These are phyloP conservation scores for Ogataea naganishii DNA, from an alignment of 805 yeast species.

Conservation along the genomic window DNA sequence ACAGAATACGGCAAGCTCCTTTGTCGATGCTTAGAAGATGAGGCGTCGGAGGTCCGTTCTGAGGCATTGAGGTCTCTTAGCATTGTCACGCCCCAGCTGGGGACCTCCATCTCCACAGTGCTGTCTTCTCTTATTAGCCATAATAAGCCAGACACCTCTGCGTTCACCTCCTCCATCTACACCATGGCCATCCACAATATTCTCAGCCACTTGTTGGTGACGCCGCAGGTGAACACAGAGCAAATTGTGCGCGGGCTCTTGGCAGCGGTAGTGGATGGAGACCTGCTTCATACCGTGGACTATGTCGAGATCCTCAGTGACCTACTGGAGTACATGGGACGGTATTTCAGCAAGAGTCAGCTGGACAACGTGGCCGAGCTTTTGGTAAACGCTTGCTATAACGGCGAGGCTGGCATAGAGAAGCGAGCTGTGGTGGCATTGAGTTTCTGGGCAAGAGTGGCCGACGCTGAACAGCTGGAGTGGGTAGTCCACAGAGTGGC, in stretches of 20 bases:
- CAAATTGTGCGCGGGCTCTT: constrained; percentile 30
- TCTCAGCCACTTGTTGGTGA: constrained; percentile 24
- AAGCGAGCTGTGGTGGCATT: constrained; percentile 35
- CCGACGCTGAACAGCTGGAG: constrained; percentile 14
- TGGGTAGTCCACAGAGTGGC: constrained; percentile 8
- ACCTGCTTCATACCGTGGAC: constrained; percentile 33
- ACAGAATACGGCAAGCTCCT: constrained; percentile 15
- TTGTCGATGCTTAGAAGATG: constrained; percentile 38
- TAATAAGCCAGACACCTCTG: constrained; percentile 16
- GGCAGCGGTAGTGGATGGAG: constrained; percentile 25
- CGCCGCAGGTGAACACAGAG: constrained; percentile 6
- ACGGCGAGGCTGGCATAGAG: constrained; percentile 34
- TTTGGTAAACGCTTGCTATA: constrained; percentile 28
- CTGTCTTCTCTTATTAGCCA: constrained; percentile 18
- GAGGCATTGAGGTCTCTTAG: constrained; percentile 54
- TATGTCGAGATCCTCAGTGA: constrained; percentile 54
- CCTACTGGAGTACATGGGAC: constrained; percentile 36
- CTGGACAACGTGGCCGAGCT: constrained; percentile 12
- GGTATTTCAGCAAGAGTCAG: constrained; percentile 16
- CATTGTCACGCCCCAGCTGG: constrained; percentile 28
- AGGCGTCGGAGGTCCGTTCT: constrained; percentile 63
- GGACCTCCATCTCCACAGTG: constrained; percentile 21
- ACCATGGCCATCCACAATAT: constrained; percentile 44
- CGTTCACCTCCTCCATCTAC: constrained; percentile 39
- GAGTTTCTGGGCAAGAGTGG: constrained; percentile 21